Percentiles rank a stretch among this genome's conserved stretches.
Conservation (phyloP, 1,139 yeast genomes). For the Kodamaea sp. region DNA sequence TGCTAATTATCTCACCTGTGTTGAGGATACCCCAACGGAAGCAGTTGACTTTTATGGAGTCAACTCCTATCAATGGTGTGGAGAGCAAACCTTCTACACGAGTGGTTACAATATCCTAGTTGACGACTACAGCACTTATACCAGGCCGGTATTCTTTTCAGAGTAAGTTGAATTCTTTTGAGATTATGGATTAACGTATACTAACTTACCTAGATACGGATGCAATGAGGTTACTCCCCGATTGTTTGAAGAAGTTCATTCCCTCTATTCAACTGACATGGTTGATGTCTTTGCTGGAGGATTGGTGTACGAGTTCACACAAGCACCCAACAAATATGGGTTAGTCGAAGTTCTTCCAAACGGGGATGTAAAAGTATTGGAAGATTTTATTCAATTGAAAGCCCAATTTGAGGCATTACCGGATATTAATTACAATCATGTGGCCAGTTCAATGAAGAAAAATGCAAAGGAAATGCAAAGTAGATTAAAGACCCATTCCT, state of each 20-base stretch:
- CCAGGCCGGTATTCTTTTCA: slow-evolving; percentile 83
- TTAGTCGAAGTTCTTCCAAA: slow-evolving; percentile 61
- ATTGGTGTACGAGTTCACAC: slow-evolving; percentile 85
- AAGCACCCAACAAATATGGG: slow-evolving; percentile 88
- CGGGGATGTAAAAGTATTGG: slow-evolving; percentile 56
- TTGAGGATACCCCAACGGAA: slow-evolving; percentile 54
- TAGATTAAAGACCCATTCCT: slow-evolving; percentile 25
- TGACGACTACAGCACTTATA: slow-evolving; percentile 63
- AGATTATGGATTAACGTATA: background rate
- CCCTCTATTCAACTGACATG: slow-evolving; percentile 77
- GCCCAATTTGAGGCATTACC: slow-evolving; percentile 42
- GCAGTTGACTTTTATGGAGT: slow-evolving; percentile 92
- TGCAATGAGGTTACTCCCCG: slow-evolving; percentile 87
- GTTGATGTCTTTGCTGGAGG: slow-evolving; percentile 87
- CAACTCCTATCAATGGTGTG: slow-evolving; percentile 98
- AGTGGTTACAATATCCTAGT: slow-evolving; percentile 83
- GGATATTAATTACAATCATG: slow-evolving; percentile 25
- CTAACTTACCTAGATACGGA: slow-evolving; percentile 49
- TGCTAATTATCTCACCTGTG: slow-evolving; percentile 81
- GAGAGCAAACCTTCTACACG: slow-evolving; percentile 74
- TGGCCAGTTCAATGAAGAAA: slow-evolving; percentile 27
- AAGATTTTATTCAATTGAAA: slow-evolving; percentile 57
- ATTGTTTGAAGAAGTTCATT: slow-evolving; percentile 71
- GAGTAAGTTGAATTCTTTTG: slow-evolving; percentile 51
- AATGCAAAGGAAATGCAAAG: slow-evolving; percentile 28